These are phyloP conservation scores for Phytophthora citrophthora DNA, from an alignment of 352 stramenopile genomes.

Conservation along the genomic window DNA sequence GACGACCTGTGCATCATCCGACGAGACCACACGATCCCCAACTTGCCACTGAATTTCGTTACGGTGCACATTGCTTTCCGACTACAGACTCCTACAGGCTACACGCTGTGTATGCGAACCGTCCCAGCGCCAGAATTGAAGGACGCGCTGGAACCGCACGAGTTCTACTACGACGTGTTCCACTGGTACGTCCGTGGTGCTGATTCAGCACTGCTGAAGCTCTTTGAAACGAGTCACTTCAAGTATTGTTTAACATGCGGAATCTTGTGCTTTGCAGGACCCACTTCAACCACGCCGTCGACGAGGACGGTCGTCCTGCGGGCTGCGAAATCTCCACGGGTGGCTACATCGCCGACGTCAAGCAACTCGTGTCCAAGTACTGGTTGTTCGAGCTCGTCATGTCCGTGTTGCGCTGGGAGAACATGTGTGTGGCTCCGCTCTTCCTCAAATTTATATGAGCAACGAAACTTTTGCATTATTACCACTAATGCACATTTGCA, in stretches of 20 bases:
- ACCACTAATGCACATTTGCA: too few relatives aligned
- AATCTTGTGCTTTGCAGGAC: constrained; percentile 30
- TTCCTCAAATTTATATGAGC: constrained; percentile 44
- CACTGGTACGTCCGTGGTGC: constrained; percentile 45
- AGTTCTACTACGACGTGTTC: constrained; percentile 71
- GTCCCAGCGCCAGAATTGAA: constrained; percentile 59
- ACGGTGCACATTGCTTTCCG: constrained; percentile 70
- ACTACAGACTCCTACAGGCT: constrained; percentile 61
- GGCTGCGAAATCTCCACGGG: constrained; percentile 63
- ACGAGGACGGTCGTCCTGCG: constrained; percentile 38
- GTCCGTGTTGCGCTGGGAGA: constrained; percentile 69
- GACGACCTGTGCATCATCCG: constrained; percentile 67
- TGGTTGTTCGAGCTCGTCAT: constrained; percentile 77
- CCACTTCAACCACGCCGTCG: constrained; percentile 60
- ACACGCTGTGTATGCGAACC: constrained; percentile 63
- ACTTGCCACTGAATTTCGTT: constrained; percentile 56
- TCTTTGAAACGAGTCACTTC: background rate
- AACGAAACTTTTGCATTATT: too few relatives aligned
- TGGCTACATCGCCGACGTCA: constrained; percentile 56
- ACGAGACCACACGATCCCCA: constrained; percentile 54
- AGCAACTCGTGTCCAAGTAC: constrained; percentile 58
- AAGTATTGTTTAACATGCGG: background rate
- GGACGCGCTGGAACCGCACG: constrained; percentile 45
- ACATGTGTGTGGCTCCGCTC: constrained; percentile 48
- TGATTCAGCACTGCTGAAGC: too few relatives aligned